Base-by-base conservation (phyloP, 164 flowering plant species). In the Tetracentron sinense region DNA sequence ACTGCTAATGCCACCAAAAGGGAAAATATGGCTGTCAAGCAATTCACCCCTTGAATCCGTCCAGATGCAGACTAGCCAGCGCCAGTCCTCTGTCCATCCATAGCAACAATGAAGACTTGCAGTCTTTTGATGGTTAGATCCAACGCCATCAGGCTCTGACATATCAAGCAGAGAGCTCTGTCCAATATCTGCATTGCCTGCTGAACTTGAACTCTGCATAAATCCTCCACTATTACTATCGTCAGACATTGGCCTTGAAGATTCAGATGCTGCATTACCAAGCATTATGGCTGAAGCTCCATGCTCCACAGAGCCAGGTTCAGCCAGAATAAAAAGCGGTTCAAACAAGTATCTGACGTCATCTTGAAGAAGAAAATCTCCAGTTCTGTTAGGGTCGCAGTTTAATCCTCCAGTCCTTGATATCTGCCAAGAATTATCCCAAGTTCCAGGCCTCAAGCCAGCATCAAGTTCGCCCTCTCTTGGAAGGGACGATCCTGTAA, bases 11-110 rank as follows among this genome's bases (percentile, higher is more conserved):
- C 97, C 99, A 68, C 97, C 99, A 76, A 95, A 95, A n/a, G 99
- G 99, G 65, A 86, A 95, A 47, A 89, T 80, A 58, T 88, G 86
- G 77, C 89, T 86, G 67, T 95, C 99, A 29, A 95, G 88, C 72
- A 89, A 76, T 79, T 95, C 99, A 61, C 97, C 97, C 69, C 97
- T 83, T 17, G 97, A 86, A 72, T 95, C 99, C 15, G 97, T 95
- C 99, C 99, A 95, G 60, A 89, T 74, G 74, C 88, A 88, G 44
- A 95, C 92, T 53, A 95, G 72, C 99, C 97, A 95, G 54, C 99
- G 96, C 99, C 99, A 95, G 65, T 95, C 99, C 77, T 95, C 99
- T 33, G 99, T 95, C 99, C 99, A 95, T 28, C 96, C 99, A 74
- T 95, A 95, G 72, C 96, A 95, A 69, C 99, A 95, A 66, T 95